These are phyloP conservation scores for Xylaria bambusicola DNA, from an alignment of 495 filamentous ascomycete species.

Conservation along the genomic window DNA sequence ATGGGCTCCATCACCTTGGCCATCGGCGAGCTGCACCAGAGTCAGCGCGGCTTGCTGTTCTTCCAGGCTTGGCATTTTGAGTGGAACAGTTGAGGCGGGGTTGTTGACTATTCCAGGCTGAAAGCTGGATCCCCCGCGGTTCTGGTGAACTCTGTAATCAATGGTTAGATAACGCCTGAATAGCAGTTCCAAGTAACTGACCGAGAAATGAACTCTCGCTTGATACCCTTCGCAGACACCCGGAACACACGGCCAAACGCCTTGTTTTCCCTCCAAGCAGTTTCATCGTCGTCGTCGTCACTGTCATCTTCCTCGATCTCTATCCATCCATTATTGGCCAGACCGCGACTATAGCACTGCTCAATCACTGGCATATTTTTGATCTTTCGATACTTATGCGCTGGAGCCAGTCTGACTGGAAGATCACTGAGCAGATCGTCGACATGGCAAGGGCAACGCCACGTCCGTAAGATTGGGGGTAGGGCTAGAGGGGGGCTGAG, in stretches of 20 bases:
- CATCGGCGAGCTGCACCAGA: conserved; percentile 49
- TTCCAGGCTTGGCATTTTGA: conserved; percentile 27
- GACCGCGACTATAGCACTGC: conserved; percentile 57
- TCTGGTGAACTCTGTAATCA: conserved; percentile 32
- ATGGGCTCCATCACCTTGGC: conserved; percentile 32
- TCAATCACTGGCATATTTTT: conserved; percentile 48
- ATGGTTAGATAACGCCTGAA: conserved; percentile 10
- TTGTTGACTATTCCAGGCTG: conserved; percentile 5
- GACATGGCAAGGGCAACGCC: conserved; percentile 87
- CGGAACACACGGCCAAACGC: conserved; percentile 64
- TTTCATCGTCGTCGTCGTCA: conserved; percentile 57
- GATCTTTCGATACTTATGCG: conserved; percentile 54
- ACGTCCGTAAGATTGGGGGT: conserved; percentile 70
- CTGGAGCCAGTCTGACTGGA: conserved; percentile 46
- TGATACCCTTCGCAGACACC: conserved; percentile 72
- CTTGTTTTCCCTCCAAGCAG: conserved; percentile 43
- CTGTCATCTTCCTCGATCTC: conserved; percentile 67
- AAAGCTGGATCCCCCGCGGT: conserved; percentile 27
- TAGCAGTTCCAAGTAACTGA: conserved; percentile 31
- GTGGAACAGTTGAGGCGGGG: conserved; percentile 22
- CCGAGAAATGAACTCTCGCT: conserved; percentile 70
- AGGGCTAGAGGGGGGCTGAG: conserved; percentile 78
- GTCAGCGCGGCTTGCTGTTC: conserved; percentile 60
- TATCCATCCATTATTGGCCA: conserved; percentile 74
- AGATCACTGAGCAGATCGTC: conserved; percentile 54